A percentile compares a stretch with the other conserved stretches of the same genome.
Evolutionary conservation across 2,329 filamentous ascomycete species (phyloP).

Genomic region (Fusarium clavum): DNA sequence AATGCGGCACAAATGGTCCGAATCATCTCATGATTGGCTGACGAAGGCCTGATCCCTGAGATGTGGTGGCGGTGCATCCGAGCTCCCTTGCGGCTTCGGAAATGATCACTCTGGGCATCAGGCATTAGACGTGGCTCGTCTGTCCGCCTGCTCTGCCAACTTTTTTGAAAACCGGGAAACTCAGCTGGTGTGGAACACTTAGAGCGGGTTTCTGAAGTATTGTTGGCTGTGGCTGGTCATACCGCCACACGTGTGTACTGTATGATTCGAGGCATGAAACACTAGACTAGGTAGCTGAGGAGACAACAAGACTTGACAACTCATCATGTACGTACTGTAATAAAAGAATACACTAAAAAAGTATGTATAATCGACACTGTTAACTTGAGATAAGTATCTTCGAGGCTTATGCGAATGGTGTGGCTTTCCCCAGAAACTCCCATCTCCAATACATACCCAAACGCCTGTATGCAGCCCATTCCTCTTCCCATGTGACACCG

Average conservation of each 20-base stretch:
- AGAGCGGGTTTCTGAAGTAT: constrained; percentile 14
- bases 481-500: constrained; percentile 6
- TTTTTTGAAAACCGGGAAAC: constrained; percentile 40
- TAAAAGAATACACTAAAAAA: background rate
- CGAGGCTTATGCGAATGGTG: background rate
- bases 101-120: constrained; percentile 36
- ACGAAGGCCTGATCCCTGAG: background rate
- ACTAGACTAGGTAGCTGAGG: constrained; percentile 1
- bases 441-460: constrained; percentile 19
- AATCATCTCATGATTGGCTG: constrained; percentile 19
- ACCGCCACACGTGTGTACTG: constrained; percentile 27
- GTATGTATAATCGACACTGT: background rate
- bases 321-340: constrained; percentile 26
- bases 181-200: constrained; percentile 26
- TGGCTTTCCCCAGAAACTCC: constrained; percentile 12
- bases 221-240: constrained; percentile 37
- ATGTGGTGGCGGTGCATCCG: constrained; percentile 39
- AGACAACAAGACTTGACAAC: background rate
- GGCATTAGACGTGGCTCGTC: constrained; percentile 23
- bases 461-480: constrained; percentile 28
- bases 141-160: constrained; percentile 39
- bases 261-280: constrained; percentile 37
- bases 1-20: constrained; percentile 35
- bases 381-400: background rate
- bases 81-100: constrained; percentile 30